Conservation (phyloP, 805 yeast species). For the Lachancea fermentati region DNA sequence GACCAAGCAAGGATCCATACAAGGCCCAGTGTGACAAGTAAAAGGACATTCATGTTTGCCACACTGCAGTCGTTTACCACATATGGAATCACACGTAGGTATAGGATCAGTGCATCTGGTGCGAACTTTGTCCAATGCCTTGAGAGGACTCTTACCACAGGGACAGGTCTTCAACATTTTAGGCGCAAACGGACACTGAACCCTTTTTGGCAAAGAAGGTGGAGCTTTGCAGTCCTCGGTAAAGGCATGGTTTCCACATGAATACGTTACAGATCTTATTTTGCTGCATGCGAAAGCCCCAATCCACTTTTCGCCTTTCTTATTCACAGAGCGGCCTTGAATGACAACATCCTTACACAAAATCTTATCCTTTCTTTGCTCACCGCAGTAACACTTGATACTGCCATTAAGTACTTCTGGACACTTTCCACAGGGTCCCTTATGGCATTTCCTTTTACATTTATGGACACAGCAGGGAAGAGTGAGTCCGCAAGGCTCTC, state of each 20-base stretch:
- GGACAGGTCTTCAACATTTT: conserved; percentile 57
- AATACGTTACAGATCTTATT: conserved; percentile 42
- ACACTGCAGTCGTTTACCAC: conserved; percentile 61
- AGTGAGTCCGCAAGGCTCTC: conserved; percentile 49
- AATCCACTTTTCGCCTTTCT: conserved; percentile 36
- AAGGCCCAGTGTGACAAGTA: conserved; percentile 72
- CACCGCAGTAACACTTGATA: conserved; percentile 74
- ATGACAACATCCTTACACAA: conserved; percentile 40
- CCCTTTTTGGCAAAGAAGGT: conserved; percentile 22
- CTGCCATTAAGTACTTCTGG: conserved; percentile 35
- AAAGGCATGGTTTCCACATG: conserved; percentile 64
- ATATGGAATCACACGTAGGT: conserved; percentile 63
- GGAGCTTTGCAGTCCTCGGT: conserved; percentile 37
- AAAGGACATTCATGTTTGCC: conserved; percentile 66
- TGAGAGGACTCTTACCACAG: conserved; percentile 63
- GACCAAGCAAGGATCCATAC: conserved; percentile 60
- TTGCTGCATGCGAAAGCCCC: conserved; percentile 49
- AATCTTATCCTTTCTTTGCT: conserved; percentile 35
- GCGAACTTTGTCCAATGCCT: conserved; percentile 39
- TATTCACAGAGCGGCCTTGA: conserved; percentile 34
- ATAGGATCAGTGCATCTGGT: conserved; percentile 66
- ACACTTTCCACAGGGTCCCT: conserved; percentile 81
- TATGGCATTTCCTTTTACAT: conserved; percentile 63
- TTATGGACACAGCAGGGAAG: conserved; percentile 69
- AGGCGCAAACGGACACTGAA: conserved; percentile 62